Conservation (phyloP, 1,284 basidiomycete genomes). For the Grifola frondosa region DNA sequence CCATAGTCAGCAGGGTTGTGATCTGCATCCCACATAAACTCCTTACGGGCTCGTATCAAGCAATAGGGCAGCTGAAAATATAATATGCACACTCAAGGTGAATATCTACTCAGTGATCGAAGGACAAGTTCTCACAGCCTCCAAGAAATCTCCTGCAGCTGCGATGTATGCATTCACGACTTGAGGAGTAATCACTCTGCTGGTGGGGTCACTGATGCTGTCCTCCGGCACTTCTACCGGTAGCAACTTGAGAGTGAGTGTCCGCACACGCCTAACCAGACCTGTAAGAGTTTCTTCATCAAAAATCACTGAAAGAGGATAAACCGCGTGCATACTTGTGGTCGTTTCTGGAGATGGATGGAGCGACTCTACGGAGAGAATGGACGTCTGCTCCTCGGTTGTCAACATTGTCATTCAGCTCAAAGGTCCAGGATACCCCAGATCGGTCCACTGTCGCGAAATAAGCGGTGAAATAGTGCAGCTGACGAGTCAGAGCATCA, state of each 20-base stretch:
- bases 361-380: slow-evolving; percentile 47
- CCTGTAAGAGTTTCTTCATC: slow-evolving; percentile 50
- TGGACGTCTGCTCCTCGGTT: slow-evolving; percentile 47
- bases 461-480: too few relatives aligned
- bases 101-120: too few relatives aligned
- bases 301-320: background rate
- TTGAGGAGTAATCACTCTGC: slow-evolving; percentile 68
- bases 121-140: slow-evolving; percentile 69
- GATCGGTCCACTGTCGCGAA: too few relatives aligned
- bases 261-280: slow-evolving; percentile 77
- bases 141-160: slow-evolving; percentile 75
- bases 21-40: slow-evolving; percentile 77
- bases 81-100: background rate
- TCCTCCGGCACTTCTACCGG: slow-evolving; percentile 76
- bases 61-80: slow-evolving; percentile 68
- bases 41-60: slow-evolving; percentile 75
- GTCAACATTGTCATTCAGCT: too few relatives aligned
- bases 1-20: slow-evolving; percentile 80
- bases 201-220: slow-evolving; percentile 62
- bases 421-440: too few relatives aligned
- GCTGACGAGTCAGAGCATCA: too few relatives aligned
- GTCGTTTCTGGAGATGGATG: slow-evolving; percentile 68
- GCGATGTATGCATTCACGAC: slow-evolving; percentile 65
- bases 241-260: slow-evolving; percentile 74
- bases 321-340: slow-evolving; percentile 51